Percentiles rank a stretch among this genome's conserved stretches.
Conservation (phyloP, 1,284 basidiomycete species). For the Apiotrichum siamense region DNA sequence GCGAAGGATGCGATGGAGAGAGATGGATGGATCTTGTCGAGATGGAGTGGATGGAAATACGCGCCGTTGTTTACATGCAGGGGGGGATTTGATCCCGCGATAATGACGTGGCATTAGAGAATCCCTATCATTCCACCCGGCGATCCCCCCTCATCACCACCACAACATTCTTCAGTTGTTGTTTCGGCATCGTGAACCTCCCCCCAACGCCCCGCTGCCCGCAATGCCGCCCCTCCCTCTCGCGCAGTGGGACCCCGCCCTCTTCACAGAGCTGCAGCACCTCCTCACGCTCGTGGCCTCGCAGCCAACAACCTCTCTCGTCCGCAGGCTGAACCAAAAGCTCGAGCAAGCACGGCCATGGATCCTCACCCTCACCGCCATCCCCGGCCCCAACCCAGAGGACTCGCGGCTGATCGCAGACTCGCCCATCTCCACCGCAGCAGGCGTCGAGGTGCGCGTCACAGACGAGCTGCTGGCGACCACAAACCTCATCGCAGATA, state of each 20-base stretch:
- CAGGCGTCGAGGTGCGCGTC: conserved; percentile 29
- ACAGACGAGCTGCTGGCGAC: conserved; percentile 32
- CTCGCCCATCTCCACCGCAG: conserved; percentile 19
- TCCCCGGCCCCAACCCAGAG: conserved; percentile 31
- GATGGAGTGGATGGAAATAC: conserved; percentile 7
- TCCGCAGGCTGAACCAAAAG: conserved; percentile 27
- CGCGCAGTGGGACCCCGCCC: conserved; percentile 35
- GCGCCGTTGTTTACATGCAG: neutral
- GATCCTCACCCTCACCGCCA: conserved; percentile 31
- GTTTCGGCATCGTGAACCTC: neutral
- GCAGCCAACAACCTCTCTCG: conserved; percentile 33
- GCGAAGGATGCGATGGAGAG: conserved; percentile 10
- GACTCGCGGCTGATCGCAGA: conserved; percentile 35
- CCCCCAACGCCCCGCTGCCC: neutral
- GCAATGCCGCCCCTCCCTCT: conserved; percentile 27
- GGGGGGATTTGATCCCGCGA: too few species aligned
- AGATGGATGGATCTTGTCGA: conserved; percentile 7
- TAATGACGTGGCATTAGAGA: too few species aligned
- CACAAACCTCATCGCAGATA: conserved; percentile 27
- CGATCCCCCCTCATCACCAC: conserved; percentile 7
- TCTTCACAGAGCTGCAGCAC: conserved; percentile 36
- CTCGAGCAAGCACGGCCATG: conserved; percentile 40
- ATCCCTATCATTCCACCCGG: too few species aligned
- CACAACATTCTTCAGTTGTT: neutral
- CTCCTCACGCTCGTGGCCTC: conserved; percentile 31